Base-by-base conservation (phyloP, 768 basidiomycete species). In the Boletus pseudopeckii region DNA sequence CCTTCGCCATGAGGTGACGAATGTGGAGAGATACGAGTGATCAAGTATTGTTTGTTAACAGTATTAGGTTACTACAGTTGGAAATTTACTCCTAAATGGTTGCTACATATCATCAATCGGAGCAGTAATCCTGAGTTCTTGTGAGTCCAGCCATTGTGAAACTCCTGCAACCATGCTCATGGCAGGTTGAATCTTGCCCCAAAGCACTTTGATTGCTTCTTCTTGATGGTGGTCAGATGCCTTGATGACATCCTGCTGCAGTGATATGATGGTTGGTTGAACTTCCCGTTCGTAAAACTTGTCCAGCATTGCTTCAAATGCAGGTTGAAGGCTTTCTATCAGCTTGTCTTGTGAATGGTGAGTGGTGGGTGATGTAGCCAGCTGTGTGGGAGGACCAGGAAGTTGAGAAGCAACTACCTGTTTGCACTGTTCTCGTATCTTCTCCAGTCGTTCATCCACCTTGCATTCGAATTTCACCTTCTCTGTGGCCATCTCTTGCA, bases 141-240 rank as follows among this genome's bases (percentile, higher is more conserved):
- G 65, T 9, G 68, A 70, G 50, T 68, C 67, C 15, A 68, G 50
- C 67, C 67, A 68, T 42, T 50, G 57, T 20, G 65, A 69, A 44
- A 68, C 67, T 13, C 61, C 67, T 3, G 64, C 59, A 3, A 70
- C 67, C 59, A 67, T 59, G 36, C 65, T 65, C 67, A 68, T 67
- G 4, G 68, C 68, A n/a, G 67, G 67, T 41, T 65, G 59, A 34
- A 68, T 60, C 55, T 40, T 60, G 9, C 64, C 64, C 68, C 67
- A 68, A 24, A 68, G 28, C 20, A 61, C 64, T 26, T 45, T 45
- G 4, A 66, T 54, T 15, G 59, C 53, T 15, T 64, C 66, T 36
- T 56, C 54, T 45, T 65, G 68, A 33, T 64, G 54, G 22, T 52
- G 61, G 38, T 59, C 48, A 17, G 67, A 61, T 17, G 57, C 40